Evolutionary conservation across 768 basidiomycete genomes (phyloP).

Genomic region (Megacollybia marginata): DNA sequence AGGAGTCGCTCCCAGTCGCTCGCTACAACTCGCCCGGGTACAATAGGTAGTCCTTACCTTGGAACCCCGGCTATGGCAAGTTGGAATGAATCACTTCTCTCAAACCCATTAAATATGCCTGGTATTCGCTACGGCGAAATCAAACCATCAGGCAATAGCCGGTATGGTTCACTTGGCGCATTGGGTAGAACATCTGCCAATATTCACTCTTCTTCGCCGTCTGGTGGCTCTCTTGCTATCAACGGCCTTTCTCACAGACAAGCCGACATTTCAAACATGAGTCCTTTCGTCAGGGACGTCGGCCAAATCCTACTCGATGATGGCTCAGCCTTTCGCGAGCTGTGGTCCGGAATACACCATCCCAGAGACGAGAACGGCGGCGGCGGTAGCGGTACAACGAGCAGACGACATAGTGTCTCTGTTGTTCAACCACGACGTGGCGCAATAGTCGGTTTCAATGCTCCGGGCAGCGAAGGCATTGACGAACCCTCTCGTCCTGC

Average conservation of each 20-base stretch:
- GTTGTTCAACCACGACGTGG: slow-evolving; percentile 70
- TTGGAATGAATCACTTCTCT: slow-evolving; percentile 55
- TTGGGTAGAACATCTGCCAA: slow-evolving; percentile 49
- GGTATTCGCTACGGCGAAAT: slow-evolving; percentile 50
- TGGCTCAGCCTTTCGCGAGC: slow-evolving; percentile 60
- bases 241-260: slow-evolving; percentile 40
- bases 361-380: slow-evolving; percentile 54
- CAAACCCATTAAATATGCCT: slow-evolving; percentile 53
- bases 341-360: slow-evolving; percentile 67
- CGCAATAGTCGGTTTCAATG: slow-evolving; percentile 63
- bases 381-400: slow-evolving; percentile 70
- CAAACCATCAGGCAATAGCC: slow-evolving; percentile 51
- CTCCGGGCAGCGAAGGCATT: slow-evolving; percentile 35
- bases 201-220: slow-evolving; percentile 35
- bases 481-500: slow-evolving; percentile 26
- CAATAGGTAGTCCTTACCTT: slow-evolving; percentile 43
- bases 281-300: slow-evolving; percentile 75
- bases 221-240: slow-evolving; percentile 30
- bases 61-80: slow-evolving; percentile 37
- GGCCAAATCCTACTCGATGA: slow-evolving; percentile 54
- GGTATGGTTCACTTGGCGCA: slow-evolving; percentile 57
- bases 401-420: slow-evolving; percentile 76
- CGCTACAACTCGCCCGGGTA: slow-evolving; percentile 50
- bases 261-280: slow-evolving; percentile 70
- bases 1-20: slow-evolving; percentile 76